Evolutionary conservation across 257 asterid genomes (phyloP), one percentile per base, ranked within the genome.

Genomic region (Plantago ovata): DNA sequence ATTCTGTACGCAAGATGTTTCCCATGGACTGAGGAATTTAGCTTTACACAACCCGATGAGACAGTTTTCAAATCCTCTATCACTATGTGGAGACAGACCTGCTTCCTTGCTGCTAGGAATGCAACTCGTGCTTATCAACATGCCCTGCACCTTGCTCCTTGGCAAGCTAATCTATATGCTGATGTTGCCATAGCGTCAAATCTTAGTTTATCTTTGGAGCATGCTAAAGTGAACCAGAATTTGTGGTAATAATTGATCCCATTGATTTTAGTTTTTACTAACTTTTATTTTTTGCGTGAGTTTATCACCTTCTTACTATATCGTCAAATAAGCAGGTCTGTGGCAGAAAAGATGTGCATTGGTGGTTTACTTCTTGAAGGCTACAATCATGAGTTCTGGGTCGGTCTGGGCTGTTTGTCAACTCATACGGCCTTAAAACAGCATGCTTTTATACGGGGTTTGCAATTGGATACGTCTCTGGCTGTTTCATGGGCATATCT

Each of bases 401-500:
- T 93, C 66, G 82, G 95, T 10, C 63, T 93, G 69, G 97, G 97
- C 64, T 93, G 97, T 72, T 79, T 93, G 69, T 84, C 98, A 16
- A 45, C 64, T 66, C 57, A 81, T 61, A 58, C 54, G 64, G 78
- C 82, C 61, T 69, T 89, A 79, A 88, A 78, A 63, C 98, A 93
- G 64, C 98, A 93, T 75, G 93, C 98, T 66, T 77, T 88, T 56
- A 70, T 93, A 65, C 94, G 98, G 28, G 97, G 89, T 44, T 69
- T 93, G 73, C 96, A 93, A 49, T 77, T 93, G 83, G 93, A 93
- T 60, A 84, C 80, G 53, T 84, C 95, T 68, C 74, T 85, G 47
- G 98, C 98, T 66, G 95, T 80, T 68, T 95, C 98, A 19, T 93
- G 98, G 98, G 97, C 97, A 14, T 79, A 77, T 66, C 86, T 88